These are phyloP conservation scores for Xylogone sp. DNA, from an alignment of 2,329 filamentous ascomycete genomes.

Conservation along the genomic window DNA sequence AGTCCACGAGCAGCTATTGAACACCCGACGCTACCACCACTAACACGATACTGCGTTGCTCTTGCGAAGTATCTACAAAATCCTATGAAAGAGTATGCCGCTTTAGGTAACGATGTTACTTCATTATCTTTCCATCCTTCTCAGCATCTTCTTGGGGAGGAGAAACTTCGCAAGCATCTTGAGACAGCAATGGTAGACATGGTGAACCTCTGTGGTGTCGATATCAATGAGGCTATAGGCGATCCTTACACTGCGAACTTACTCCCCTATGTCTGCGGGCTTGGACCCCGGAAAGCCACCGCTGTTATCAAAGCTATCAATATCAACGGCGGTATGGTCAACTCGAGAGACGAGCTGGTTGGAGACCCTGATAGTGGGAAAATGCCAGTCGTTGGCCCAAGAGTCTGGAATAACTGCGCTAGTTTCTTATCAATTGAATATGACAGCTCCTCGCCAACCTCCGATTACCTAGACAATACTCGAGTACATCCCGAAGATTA, in stretches of 20 bases:
- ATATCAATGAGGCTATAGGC: conserved; percentile 85
- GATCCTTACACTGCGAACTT: conserved; percentile 82
- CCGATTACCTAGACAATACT: conserved; percentile 93
- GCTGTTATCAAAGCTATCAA: conserved; percentile 86
- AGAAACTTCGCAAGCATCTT: conserved; percentile 80
- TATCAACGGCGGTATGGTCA: conserved; percentile 81
- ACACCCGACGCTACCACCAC: conserved; percentile 72
- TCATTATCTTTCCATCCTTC: conserved; percentile 87
- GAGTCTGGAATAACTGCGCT: conserved; percentile 94
- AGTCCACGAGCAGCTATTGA: conserved; percentile 76
- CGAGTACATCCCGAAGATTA: conserved; percentile 98
- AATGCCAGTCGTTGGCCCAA: conserved; percentile 76
- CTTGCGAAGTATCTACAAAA: conserved; percentile 91
- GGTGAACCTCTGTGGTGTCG: conserved; percentile 93
- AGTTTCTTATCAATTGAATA: conserved; percentile 92
- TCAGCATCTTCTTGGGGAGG: conserved; percentile 82
- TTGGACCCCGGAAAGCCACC: conserved; percentile 88
- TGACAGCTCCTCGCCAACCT: conserved; percentile 73
- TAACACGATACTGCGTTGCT: conserved; percentile 86
- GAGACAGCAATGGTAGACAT: conserved; percentile 98
- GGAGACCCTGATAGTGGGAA: conserved; percentile 80
- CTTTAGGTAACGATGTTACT: conserved; percentile 80
- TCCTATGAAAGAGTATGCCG: conserved; percentile 93
- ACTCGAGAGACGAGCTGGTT: conserved; percentile 80
- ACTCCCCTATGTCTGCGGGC: conserved; percentile 83